Evolutionary conservation across 306 rosid species (phyloP), one percentile per base, ranked within the genome.

Genomic region (Lathyrus sativus): DNA sequence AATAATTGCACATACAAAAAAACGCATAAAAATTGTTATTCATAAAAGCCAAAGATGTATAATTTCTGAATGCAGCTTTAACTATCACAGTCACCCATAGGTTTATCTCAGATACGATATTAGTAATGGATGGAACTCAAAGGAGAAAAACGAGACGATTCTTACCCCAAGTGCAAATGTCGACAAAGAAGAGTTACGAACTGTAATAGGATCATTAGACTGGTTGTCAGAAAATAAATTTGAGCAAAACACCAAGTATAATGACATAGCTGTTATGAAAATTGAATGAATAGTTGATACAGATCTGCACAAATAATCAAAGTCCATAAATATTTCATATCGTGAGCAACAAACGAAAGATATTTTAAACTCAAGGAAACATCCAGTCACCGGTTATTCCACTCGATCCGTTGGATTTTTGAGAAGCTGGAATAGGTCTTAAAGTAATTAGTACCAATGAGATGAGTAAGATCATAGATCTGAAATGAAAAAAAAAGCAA

Each of bases 201-300:
- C 63, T 11, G 88, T 91, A 62, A 76, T 56, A 65, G 53, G 75
- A 35, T 83, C 85, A 46, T 71, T 41, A 54, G 67, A 76, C 33
- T 72, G 74, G 72, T 71, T 15, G 22, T 85, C 96, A 64, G 91
- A 70, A 74, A 45, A 91, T 74, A 89, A 89, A 81, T 76, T 86
- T 3, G 95, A 85, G 84, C 86, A 82, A 74, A 91, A 91, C 24
- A 87, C 96, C 13, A 85, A 13, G 84, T 89, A 85, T 82, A 89
- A 74, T 44, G 98, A 76, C 74, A 86, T 72, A 50, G 81, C 18
- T 17, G 98, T 85, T 79, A 89, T 87, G 62, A 87, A 89, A 72
- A 91, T 67, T 73, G 96, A 96, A 79, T 91, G 98, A 45, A 82
- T 28, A 35, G 98, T 91, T 38, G 98, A 91, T 46, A 85, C 61